Base-by-base conservation (phyloP, 768 basidiomycete species). In the Lentinula lateritia region DNA sequence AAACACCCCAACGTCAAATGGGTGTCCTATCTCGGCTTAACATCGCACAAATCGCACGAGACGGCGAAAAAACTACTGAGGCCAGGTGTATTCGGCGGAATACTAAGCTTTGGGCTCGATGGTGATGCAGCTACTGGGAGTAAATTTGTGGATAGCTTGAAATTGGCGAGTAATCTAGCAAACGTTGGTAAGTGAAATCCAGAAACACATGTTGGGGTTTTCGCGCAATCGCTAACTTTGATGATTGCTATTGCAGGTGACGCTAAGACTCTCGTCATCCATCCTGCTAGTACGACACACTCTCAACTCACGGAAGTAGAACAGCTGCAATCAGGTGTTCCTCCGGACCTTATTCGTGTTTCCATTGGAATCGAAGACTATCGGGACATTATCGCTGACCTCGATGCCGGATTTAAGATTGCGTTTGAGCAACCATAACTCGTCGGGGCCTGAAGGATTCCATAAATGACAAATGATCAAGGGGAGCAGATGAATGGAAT, bases 201-300 rank as follows among this genome's bases (percentile, higher is more conserved):
- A 28, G 15, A 9, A 4, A 36, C 2, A 35, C 32, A n/a, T 12
- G 23, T 34, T 58, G 41, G 6, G 56, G 1, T 48, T 5, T 34
- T 53, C 13, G 6, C 52, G 16, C 13, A 9, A 7, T 13, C 39
- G 20, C 38, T 50, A 32, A 53, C 15, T 6, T 7, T 16, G 20
- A 12, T 57, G 34, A 32, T 3, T 32, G n/a, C 20, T 41, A 28
- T 38, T 42, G 41, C 12, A 72, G 74, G 76, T 0, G 82, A 84
- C 50, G 78, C 83, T 20, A 87, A 87, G 73, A 85, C 83, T 8
- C 77, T 87, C 3, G 83, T 85, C 32, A 84, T 88, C 58, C 82
- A 84, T 62, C 84, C 86, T 1, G 76, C 76, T 12, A 74, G 77
- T 15, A 86, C 86, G 48, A 87, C 86, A 5, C 87, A 87, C 65